Percentiles rank a stretch among this genome's conserved stretches.
phyloP scores from a whole-genome alignment of 495 filamentous ascomycete genomes.

The Aspergillus panamensis region DNA sequence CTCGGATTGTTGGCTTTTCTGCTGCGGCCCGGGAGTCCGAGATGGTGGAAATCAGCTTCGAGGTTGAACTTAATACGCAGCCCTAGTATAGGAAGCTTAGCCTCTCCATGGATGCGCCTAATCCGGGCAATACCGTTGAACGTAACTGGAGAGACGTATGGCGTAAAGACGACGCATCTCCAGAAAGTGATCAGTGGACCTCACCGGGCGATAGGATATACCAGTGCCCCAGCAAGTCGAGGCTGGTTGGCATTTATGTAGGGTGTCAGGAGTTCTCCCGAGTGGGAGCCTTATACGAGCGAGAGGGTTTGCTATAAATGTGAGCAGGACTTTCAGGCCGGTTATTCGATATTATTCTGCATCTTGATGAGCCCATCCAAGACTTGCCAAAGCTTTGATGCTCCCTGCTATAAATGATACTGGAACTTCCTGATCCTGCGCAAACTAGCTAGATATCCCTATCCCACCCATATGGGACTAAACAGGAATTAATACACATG shows the following conservation, averaged over 20 bases:
- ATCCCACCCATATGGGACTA: too few species aligned
- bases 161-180: slow-evolving; percentile 10
- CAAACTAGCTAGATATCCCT: too few species aligned
- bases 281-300: slow-evolving; percentile 15
- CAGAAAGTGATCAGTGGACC: neutral
- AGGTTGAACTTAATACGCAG: slow-evolving; percentile 7
- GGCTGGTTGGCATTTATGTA: slow-evolving; percentile 15
- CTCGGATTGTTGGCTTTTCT: slow-evolving; percentile 8
- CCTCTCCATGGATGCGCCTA: neutral
- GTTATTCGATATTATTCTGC: too few species aligned
- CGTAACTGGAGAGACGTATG: slow-evolving; percentile 10
- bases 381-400: too few species aligned
- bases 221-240: neutral
- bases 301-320: neutral
- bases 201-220: neutral
- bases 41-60: slow-evolving; percentile 7
- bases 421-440: too few species aligned
- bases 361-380: too few species aligned
- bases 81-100: slow-evolving; percentile 1
- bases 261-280: slow-evolving; percentile 7
- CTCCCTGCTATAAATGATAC: too few species aligned
- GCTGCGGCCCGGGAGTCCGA: neutral
- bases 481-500: too few species aligned
- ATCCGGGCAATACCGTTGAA: neutral
- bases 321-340: too few species aligned